A percentile compares a stretch with the other conserved stretches of the same genome.
Conservation (phyloP, 768 basidiomycete genomes). For the Phylloporus scabripes region DNA sequence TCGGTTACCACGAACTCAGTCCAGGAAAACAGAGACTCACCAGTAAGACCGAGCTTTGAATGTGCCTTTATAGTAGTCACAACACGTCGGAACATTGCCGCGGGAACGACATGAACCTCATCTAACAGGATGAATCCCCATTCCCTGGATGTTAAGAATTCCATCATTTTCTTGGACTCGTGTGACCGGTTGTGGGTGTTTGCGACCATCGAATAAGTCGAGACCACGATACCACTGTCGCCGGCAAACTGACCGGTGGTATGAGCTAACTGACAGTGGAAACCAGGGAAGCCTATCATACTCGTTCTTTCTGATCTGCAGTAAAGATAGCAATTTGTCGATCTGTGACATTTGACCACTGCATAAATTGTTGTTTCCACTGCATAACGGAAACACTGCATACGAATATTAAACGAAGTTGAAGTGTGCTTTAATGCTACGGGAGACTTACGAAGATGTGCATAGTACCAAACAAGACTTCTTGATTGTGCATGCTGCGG, state of each 20-base stretch:
- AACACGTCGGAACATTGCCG: slow-evolving; percentile 96
- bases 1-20: slow-evolving; percentile 3
- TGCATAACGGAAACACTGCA: slow-evolving; percentile 90
- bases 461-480: slow-evolving; percentile 97
- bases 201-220: slow-evolving; percentile 99
- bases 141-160: slow-evolving; percentile 94
- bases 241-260: slow-evolving; percentile 70
- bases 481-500: slow-evolving; percentile 98
- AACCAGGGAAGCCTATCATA: slow-evolving; percentile 24
- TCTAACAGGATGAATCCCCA: slow-evolving; percentile 98
- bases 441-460: slow-evolving; percentile 82
- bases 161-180: slow-evolving; percentile 99
- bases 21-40: slow-evolving; percentile 38
- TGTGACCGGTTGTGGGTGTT: slow-evolving; percentile 98
- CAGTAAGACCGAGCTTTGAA: slow-evolving; percentile 95
- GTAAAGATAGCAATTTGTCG: slow-evolving; percentile 97
- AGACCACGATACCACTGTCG: slow-evolving; percentile 96
- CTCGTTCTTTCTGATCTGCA: slow-evolving; percentile 96
- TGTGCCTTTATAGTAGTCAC: slow-evolving; percentile 99
- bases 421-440: not conserved
- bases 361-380: slow-evolving; percentile 98
- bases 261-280: slow-evolving; percentile 3
- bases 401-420: slow-evolving; percentile 7
- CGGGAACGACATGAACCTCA: slow-evolving; percentile 98
- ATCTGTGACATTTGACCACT: slow-evolving; percentile 98